Evolutionary conservation across 164 flowering plant species (phyloP).

Genomic region (Liquidambar formosana): DNA sequence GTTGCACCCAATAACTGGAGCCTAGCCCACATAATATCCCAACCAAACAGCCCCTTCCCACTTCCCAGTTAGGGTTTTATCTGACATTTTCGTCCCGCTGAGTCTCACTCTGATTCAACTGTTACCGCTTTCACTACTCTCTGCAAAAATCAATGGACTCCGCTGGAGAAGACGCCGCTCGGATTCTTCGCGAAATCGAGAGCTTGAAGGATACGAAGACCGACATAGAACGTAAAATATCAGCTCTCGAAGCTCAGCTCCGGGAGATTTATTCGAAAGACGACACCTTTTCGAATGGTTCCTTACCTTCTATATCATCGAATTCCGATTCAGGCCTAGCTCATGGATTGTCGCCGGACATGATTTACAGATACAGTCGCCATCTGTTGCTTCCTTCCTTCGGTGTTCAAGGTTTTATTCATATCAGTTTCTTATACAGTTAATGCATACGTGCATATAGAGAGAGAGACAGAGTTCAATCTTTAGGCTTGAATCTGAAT

Average conservation of each 20-base stretch:
- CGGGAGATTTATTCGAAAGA: slow-evolving; percentile 14
- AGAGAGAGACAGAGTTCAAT: too few species aligned
- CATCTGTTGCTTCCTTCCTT: slow-evolving; percentile 85
- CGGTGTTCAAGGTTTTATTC: slow-evolving; percentile 67
- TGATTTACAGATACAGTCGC: slow-evolving; percentile 83
- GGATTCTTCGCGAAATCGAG: slow-evolving; percentile 51
- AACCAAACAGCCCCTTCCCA: background rate
- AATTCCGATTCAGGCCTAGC: background rate
- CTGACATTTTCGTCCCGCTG: background rate
- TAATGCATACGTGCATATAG: background rate
- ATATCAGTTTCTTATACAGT: background rate
- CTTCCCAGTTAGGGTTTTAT: background rate
- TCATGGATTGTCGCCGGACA: slow-evolving; percentile 49
- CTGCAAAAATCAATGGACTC: slow-evolving; percentile 32
- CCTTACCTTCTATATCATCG: slow-evolving; percentile 18
- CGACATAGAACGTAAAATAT: slow-evolving; percentile 58
- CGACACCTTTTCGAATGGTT: slow-evolving; percentile 16
- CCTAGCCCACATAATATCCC: background rate
- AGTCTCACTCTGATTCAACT: background rate
- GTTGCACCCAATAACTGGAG: too few species aligned
- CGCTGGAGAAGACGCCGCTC: slow-evolving; percentile 32
- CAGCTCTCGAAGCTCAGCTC: slow-evolving; percentile 59
- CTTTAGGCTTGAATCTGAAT: too few species aligned
- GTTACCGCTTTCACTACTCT: background rate
- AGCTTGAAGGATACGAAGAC: slow-evolving; percentile 41